Percentiles rank a stretch among this genome's conserved stretches.
Evolutionary conservation across 1,284 basidiomycete genomes (phyloP).

Genomic region (Phlebopus sp.): DNA sequence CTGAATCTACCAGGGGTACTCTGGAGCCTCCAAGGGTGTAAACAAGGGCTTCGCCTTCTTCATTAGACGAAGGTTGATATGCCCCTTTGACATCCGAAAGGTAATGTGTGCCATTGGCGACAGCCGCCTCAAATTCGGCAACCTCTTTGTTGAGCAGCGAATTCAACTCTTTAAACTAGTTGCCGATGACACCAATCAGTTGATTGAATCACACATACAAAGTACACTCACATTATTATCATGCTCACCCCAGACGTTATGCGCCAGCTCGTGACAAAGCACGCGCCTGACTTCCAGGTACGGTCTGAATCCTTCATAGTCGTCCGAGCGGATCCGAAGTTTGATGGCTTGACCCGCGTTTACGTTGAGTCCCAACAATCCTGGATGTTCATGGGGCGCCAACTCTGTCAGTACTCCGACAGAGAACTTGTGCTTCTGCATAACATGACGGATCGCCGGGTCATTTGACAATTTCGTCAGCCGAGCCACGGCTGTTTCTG

Average conservation of each 20-base stretch:
- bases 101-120: constrained; percentile 51
- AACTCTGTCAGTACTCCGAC: constrained; percentile 71
- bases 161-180: constrained; percentile 72
- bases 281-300: constrained; percentile 67
- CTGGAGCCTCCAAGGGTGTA: constrained; percentile 47
- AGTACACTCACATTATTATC: constrained; percentile 58
- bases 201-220: neutral
- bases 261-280: constrained; percentile 73
- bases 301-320: constrained; percentile 65
- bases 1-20: constrained; percentile 37
- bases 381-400: constrained; percentile 70
- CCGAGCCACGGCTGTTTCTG: constrained; percentile 49
- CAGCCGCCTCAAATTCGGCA: constrained; percentile 58
- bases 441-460: constrained; percentile 64
- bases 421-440: constrained; percentile 63
- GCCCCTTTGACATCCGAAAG: constrained; percentile 40
- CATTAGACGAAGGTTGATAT: constrained; percentile 50
- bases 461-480: constrained; percentile 62
- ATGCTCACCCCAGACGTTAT: constrained; percentile 71
- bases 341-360: constrained; percentile 63
- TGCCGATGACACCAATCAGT: neutral
- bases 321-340: constrained; percentile 64
- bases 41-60: constrained; percentile 51
- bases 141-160: constrained; percentile 74
- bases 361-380: constrained; percentile 68